Percentiles rank a stretch among this genome's conserved stretches.
These are phyloP conservation scores for Rusavskia elegans DNA, from an alignment of 495 filamentous ascomycete genomes.

Conservation along the genomic window DNA sequence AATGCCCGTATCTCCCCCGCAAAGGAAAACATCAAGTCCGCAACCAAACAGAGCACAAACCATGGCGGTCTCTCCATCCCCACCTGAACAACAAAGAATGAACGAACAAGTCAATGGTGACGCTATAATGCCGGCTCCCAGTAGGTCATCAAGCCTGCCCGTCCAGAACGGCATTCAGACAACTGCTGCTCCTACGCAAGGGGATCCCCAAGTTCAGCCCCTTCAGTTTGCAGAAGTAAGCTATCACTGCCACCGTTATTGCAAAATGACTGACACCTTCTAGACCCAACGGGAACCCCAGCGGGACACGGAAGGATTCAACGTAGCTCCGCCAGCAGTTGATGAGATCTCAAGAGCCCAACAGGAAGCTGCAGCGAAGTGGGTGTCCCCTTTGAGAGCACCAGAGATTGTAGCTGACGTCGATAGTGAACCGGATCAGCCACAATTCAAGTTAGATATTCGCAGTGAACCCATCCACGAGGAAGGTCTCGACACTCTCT, in stretches of 20 bases:
- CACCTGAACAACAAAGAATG: constrained; percentile 10
- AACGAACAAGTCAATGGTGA: constrained; percentile 15
- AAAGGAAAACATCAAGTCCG: neutral
- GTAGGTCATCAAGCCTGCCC: constrained; percentile 14
- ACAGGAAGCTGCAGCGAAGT: constrained; percentile 50
- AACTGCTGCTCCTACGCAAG: constrained; percentile 13
- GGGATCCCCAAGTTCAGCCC: constrained; percentile 12
- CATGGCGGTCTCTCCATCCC: constrained; percentile 1
- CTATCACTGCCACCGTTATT: constrained; percentile 4
- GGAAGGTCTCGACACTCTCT: constrained; percentile 77
- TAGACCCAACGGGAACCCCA: constrained; percentile 6
- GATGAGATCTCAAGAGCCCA: constrained; percentile 78
- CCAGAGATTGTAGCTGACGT: constrained; percentile 9
- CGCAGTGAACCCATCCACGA: constrained; percentile 84
- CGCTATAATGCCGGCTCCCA: constrained; percentile 11
- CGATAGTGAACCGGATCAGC: constrained; percentile 39
- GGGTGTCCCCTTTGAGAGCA: constrained; percentile 2
- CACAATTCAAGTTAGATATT: constrained; percentile 79
- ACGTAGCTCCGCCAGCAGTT: constrained; percentile 45
- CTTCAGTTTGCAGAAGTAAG: constrained; percentile 13
- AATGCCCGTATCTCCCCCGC: constrained; percentile 7
- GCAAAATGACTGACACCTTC: neutral
- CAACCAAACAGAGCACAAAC: neutral
- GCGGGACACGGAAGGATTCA: constrained; percentile 47
- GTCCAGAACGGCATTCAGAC: constrained; percentile 17